A percentile compares a stretch with the other conserved stretches of the same genome.
Conservation (phyloP, 805 yeast species). For the Torulaspora gathmanii region DNA sequence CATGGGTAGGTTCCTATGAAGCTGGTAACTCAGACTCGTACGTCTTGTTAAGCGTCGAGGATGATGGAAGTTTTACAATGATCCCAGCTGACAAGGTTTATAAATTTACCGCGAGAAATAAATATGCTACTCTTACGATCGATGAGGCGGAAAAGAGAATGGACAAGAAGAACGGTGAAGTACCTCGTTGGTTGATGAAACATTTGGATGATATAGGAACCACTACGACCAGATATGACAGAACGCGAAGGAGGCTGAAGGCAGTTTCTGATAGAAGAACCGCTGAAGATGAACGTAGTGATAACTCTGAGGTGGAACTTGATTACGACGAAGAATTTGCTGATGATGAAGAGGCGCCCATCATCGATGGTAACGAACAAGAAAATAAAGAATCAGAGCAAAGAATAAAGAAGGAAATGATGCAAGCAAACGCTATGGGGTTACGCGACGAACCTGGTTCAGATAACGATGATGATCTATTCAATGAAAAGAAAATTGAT, state of each 20-base stretch:
- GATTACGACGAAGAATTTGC: slow-evolving; percentile 97
- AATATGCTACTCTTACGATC: slow-evolving; percentile 85
- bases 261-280: slow-evolving; percentile 45
- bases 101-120: slow-evolving; percentile 87
- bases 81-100: slow-evolving; percentile 94
- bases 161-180: slow-evolving; percentile 65
- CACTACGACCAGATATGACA: slow-evolving; percentile 47
- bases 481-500: slow-evolving; percentile 73
- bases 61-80: slow-evolving; percentile 78
- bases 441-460: slow-evolving; percentile 53
- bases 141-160: slow-evolving; percentile 96
- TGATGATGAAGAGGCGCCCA: slow-evolving; percentile 98
- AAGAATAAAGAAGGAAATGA: slow-evolving; percentile 78
- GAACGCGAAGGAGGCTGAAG: slow-evolving; percentile 43
- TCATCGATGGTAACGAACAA: slow-evolving; percentile 92
- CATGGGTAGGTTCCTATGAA: slow-evolving; percentile 94
- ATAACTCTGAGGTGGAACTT: slow-evolving; percentile 83
- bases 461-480: slow-evolving; percentile 67
- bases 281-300: slow-evolving; percentile 44
- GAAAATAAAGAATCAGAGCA: slow-evolving; percentile 86
- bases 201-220: slow-evolving; percentile 66
- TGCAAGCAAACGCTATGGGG: slow-evolving; percentile 69
- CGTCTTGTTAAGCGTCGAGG: slow-evolving; percentile 78
- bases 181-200: slow-evolving; percentile 95
- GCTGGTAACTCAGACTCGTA: slow-evolving; percentile 83